Base-by-base conservation (phyloP, 441 rosid genomes). In the Omphalea diandra region DNA sequence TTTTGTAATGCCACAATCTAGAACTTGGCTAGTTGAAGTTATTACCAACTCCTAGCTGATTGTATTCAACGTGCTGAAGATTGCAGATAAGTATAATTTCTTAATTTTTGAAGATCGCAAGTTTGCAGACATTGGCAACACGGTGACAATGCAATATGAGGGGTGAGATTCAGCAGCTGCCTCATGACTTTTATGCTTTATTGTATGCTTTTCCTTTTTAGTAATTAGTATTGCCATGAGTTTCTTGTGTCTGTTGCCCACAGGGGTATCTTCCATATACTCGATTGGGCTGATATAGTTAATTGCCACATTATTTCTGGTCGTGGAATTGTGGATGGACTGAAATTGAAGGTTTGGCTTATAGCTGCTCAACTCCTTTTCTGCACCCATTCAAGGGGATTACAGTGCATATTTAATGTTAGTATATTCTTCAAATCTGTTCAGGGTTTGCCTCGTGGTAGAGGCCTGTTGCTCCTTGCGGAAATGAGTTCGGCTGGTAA, bases 401-500 rank as follows among this genome's bases (percentile, higher is more conserved):
- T 22, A 40, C 38, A 27, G 40, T 54, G 18, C 38, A n/a, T 77
- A 44, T 56, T 52, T 69, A 54, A 62, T 65, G 33, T 29, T 65
- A 54, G 46, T 36, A 8, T 43, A 35, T 29, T 31, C 41, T 40
- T 73, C 54, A 49, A 35, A 47, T 75, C 63, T 53, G 11, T 68
- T 32, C 63, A 94, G 99, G 99, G 99, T 71, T 76, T 92, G 87
- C 93, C 94, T 54, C 85, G 88, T 20, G 97, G 98, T 50, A 89
- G 87, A 82, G 98, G 99, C 56, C 82, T 94, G 55, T 85, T 94
- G 79, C 82, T 94, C 74, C 89, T 94, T 29, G 99, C 99, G 54
- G 99, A 94, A 83, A 94, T 94, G 99, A 94, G 99, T 82, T 94
- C 99, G 43, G 98, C 94, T 31, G 99, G 97, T 46, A 94, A 92